phyloP scores from a whole-genome alignment of 805 yeast genomes.

The Starmerella cellae region DNA sequence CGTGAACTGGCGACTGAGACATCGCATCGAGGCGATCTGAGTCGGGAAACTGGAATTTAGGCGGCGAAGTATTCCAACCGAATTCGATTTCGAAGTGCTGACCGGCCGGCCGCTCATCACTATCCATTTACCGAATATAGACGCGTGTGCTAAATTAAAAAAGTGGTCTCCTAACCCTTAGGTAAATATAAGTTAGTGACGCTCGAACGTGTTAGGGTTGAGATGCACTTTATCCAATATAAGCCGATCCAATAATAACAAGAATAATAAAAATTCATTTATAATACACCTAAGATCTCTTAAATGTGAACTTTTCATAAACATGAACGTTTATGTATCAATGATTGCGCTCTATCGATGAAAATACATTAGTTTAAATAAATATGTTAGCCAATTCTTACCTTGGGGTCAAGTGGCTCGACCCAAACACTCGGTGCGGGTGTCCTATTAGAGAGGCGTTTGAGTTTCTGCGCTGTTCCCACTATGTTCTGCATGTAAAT shows the following conservation, averaged over 20 bases:
- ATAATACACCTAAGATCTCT: no score
- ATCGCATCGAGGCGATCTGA: not conserved
- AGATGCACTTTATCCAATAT: no score
- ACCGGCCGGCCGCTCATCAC: constrained; percentile 2
- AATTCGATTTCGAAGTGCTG: constrained; percentile 3
- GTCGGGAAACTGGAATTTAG: constrained; percentile 5
- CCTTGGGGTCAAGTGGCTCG: constrained; percentile 12
- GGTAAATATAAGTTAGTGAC: no score
- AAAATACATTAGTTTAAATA: no score
- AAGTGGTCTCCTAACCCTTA: no score
- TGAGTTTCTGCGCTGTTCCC: constrained; percentile 26
- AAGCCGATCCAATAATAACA: no score
- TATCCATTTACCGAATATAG: not conserved
- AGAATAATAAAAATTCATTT: not conserved
- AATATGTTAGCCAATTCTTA: constrained; percentile 5
- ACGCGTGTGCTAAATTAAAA: not conserved
- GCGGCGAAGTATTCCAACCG: constrained; percentile 15
- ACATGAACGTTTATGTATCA: no score
- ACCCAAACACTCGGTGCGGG: constrained; percentile 18
- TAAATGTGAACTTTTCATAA: no score
- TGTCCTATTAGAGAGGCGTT: constrained; percentile 10
- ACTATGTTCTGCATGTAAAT: constrained; percentile 26
- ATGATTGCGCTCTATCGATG: no score
- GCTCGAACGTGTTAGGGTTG: no score
- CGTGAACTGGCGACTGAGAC: not conserved